These are phyloP conservation scores for Turnera subulata DNA, from an alignment of 345 rosid genomes.

Conservation along the genomic window DNA sequence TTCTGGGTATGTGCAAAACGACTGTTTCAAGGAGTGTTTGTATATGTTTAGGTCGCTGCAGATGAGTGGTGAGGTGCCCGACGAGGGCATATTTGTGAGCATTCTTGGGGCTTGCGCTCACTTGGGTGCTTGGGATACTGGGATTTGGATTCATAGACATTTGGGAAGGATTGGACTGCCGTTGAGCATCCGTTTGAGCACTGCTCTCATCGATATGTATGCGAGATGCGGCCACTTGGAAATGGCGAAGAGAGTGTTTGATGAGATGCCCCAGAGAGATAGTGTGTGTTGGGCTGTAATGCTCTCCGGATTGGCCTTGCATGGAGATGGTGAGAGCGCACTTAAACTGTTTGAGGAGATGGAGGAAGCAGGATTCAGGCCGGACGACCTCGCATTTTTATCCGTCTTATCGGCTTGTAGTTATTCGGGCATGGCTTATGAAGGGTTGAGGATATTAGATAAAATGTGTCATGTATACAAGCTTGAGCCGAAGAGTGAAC, in stretches of 20 bases:
- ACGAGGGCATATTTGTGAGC: conserved; percentile 33
- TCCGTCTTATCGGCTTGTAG: conserved; percentile 35
- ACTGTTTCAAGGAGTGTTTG: conserved; percentile 46
- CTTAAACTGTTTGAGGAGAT: conserved; percentile 21
- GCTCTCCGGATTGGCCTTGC: conserved; percentile 40
- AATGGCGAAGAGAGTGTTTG: conserved; percentile 29
- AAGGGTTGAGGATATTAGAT: conserved; percentile 27
- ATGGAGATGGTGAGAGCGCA: conserved; percentile 30
- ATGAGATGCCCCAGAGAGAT: conserved; percentile 29
- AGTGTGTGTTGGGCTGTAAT: conserved; percentile 36
- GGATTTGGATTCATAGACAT: conserved; percentile 36
- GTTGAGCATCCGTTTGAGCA: conserved; percentile 17
- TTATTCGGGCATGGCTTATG: conserved; percentile 27
- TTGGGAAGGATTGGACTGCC: conserved; percentile 13
- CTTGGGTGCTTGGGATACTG: conserved; percentile 34
- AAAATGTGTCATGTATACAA: conserved; percentile 26
- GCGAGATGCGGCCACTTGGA: conserved; percentile 34
- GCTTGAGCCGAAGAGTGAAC: conserved; percentile 30
- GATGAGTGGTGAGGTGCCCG: conserved; percentile 18
- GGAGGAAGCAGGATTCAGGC: conserved; percentile 31
- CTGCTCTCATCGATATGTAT: conserved; percentile 37
- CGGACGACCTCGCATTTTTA: conserved; percentile 32
- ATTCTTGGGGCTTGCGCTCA: conserved; percentile 34
- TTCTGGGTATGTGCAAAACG: conserved; percentile 31
- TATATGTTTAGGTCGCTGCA: conserved; percentile 38